Evolutionary conservation across 352 stramenopile species (phyloP), one percentile per base, ranked within the genome.

Genomic region (Blastocystis sp.): DNA sequence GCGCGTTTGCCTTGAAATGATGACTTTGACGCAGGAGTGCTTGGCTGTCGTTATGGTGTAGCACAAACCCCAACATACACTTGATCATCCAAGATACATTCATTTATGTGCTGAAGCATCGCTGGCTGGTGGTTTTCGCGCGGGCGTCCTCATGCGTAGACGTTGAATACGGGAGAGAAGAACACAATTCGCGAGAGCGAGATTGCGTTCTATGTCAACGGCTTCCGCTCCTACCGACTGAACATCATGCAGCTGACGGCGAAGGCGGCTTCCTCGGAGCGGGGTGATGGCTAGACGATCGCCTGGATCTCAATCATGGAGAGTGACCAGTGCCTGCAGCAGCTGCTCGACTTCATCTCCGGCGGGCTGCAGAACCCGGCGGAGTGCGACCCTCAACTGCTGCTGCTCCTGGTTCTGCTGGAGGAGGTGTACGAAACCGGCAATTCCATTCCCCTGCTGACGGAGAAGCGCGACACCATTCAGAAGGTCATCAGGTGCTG

Each of bases 281-380:
- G 43, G 1, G 4, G 53, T 41, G 21, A 84, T 19, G n/a, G 21
- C 1, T 84, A 84, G 74, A 67, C 74, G 4, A 84, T 84, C 48
- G 74, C 74, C 28, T 84, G 74, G 74, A 84, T 84, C 21, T 66
- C 74, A 19, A 59, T 84, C 9, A 84, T 84, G 74, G 74, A 84
- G 34, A 64, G 61, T n/a, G 74, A 84, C 17, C 38, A 28, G 9
- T 69, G 43, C 48, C 34, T 84, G 0, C 74, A 84, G 41, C 38
- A 52, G 10, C 38, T 84, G 0, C 52, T 84, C 9, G 56, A 64
- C 56, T 84, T 70, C 52, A 84, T 84, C 45, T 52, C 74, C 3
- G 43, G 11, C 1, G 74, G 74, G 9, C 52, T 84, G 28, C 74
- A 84, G n/a, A 84, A 67, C 48, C 40, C 74, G 48, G 45, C 56